Evolutionary conservation across 371 early-diverging fungal species (phyloP), one percentile per base, ranked within the genome.

Genomic region (Mucor circinelloides): DNA sequence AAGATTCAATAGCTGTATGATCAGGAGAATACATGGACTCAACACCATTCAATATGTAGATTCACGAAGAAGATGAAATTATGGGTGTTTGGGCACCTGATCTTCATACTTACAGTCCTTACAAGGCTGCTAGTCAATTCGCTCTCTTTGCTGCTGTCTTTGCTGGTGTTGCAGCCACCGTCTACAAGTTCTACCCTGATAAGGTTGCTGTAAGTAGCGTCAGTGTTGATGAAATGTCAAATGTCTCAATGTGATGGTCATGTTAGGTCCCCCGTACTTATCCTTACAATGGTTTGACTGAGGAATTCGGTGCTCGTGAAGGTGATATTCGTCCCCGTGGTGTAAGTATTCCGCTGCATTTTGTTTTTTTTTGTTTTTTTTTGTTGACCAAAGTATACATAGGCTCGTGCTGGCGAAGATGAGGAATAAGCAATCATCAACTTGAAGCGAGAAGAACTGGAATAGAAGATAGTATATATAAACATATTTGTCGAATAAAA

Each of bases 1-100:
- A 85, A 72, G 50, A 17, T 17, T 36, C 2, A 27, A 10, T 25
- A 63, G n/a, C n/a, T n/a, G n/a, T n/a, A n/a, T n/a, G n/a, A n/a
- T n/a, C n/a, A n/a, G n/a, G n/a, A n/a, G n/a, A 17, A n/a, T 2
- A 34, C 25, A 28, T 48, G 48, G 23, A 21, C 21, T 23, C 23
- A 36, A 38, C 36, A 36, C 5, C 4, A 12, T 40, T 17, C 17
- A 6, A 21, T 46, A 23, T 48, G 9, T 80, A 88, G 88, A 66
- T 88, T 61, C 81, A 85, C 52, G 88, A 88, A 73, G 85, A 88
- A 77, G 88, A 88, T 71, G 88, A 88, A 70, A 52, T 85, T 19
- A 71, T 85, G 50, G 82, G 85, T 81, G 87, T 88, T 27, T 88
- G 85, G 85, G 87, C 85, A 40, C 88, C 88, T 63, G 88, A 88